Base-by-base conservation (phyloP, 495 filamentous ascomycete genomes). In the Patellaria atrata region DNA sequence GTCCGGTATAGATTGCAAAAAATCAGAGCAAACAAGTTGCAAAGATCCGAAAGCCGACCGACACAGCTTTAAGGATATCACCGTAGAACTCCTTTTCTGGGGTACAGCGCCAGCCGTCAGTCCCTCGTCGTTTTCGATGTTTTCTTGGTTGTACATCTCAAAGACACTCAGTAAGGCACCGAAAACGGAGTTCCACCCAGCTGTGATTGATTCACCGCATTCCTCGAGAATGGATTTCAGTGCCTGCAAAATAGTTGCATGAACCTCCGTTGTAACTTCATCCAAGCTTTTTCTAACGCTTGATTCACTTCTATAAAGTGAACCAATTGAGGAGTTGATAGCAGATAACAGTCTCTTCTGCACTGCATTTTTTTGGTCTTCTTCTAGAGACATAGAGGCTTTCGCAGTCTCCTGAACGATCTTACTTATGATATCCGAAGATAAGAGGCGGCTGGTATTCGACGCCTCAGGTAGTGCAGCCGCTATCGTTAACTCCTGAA, bases 11-110 rank as follows among this genome's bases (percentile, higher is more conserved):
- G 77, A 71, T 28, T 75, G 64, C 5, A 96, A 59, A 45, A 94
- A 97, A 53, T 97, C 89, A 3, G 89, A 94, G 47, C 85, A 92
- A 24, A 96, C 79, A 4, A 97, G 71, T 48, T 96, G 85, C 11
- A 92, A 51, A 18, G 85, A 89, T 34, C 71, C 75, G 48, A 96
- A 96, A 0, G 85, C 79, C 12, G 82, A 75, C 26, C 81, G 71
- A 29, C 91, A 77, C 5, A 97, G 67, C 30, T 72, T 75, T 37
- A 71, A 62, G 4, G 84, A 85, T 20, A 56, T 50, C 5, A 58
- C 40, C 17, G 48, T n/a, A n/a, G n/a, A n/a, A n/a, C n/a, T n/a
- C n/a, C n/a, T 27, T 27, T 11, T 19, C 8, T 8, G 35, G 31
- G 18, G 5, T 25, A 16, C 18, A 15, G 8, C 43, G 35, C 7